Percentiles rank a stretch among this genome's conserved stretches.
Conservation (phyloP, 768 basidiomycete species). For the Coprinopsis marcescibilis region DNA sequence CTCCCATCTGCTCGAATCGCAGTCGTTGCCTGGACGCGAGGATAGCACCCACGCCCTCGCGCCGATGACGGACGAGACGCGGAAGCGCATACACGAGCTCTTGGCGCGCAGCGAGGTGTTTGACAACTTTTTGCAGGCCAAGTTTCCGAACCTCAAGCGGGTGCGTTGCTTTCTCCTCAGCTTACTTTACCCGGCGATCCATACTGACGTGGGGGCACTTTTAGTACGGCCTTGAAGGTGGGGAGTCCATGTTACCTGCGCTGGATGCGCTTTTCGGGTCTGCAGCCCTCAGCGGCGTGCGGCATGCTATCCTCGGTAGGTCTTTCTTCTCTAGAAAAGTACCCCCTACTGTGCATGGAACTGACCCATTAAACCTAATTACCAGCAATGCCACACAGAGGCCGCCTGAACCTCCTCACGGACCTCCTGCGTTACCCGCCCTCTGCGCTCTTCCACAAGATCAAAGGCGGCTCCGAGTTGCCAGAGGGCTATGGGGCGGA, state of each 20-base stretch:
- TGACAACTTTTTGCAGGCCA: slow-evolving; percentile 79
- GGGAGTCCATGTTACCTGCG: slow-evolving; percentile 90
- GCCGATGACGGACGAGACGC: slow-evolving; percentile 28
- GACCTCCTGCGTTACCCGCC: slow-evolving; percentile 66
- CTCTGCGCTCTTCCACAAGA: slow-evolving; percentile 77
- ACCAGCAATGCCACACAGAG: slow-evolving; percentile 79
- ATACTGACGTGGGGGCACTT: slow-evolving; percentile 1
- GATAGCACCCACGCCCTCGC: slow-evolving; percentile 26
- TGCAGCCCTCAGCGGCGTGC: slow-evolving; percentile 62
- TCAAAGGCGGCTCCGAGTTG: slow-evolving; percentile 71
- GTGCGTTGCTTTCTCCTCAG: slow-evolving; percentile 21
- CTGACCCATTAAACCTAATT: background rate
- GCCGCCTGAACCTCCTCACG: slow-evolving; percentile 80
- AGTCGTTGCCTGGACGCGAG: slow-evolving; percentile 31
- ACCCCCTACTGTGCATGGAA: too few relatives aligned
- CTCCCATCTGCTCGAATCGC: slow-evolving; percentile 75
- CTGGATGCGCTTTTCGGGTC: slow-evolving; percentile 69
- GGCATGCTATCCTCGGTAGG: slow-evolving; percentile 57
- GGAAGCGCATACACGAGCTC: slow-evolving; percentile 58
- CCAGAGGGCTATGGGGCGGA: slow-evolving; percentile 61
- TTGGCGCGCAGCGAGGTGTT: slow-evolving; percentile 75
- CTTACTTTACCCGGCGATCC: background rate
- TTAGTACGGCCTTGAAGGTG: slow-evolving; percentile 86
- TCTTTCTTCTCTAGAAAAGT: background rate
- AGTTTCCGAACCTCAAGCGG: slow-evolving; percentile 85